phyloP scores from a whole-genome alignment of 1,284 basidiomycete species.

The Phlebopus sp. region DNA sequence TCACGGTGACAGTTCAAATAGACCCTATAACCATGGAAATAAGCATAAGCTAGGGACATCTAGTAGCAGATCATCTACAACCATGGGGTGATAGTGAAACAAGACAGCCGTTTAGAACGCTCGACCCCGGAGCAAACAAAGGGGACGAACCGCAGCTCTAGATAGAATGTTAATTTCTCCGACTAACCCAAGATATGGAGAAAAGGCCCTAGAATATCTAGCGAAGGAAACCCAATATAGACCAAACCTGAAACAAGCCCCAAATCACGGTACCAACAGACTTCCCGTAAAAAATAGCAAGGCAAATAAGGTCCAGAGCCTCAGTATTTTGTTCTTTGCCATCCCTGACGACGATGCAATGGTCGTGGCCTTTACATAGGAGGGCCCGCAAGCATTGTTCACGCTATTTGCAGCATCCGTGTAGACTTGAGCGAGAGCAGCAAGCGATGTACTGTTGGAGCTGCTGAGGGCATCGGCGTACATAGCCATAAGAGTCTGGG shows the following conservation, averaged over 20 bases:
- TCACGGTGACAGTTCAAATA: too few relatives aligned
- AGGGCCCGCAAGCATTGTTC: conserved; percentile 35
- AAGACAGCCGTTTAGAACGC: not conserved
- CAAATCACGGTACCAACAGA: conserved; percentile 12
- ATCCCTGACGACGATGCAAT: conserved; percentile 15
- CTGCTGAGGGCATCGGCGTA: conserved; percentile 36
- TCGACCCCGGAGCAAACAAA: not conserved
- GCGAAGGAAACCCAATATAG: conserved; percentile 1
- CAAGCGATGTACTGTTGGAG: conserved; percentile 14
- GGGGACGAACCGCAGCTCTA: too few relatives aligned
- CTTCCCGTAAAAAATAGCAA: conserved; percentile 13
- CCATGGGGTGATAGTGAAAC: not conserved
- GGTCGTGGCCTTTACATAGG: conserved; percentile 27
- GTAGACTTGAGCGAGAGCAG: conserved; percentile 41
- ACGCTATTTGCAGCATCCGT: conserved; percentile 32
- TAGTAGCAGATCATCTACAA: too few relatives aligned
- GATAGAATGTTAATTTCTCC: not conserved
- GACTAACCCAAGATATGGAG: not conserved
- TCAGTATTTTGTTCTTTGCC: conserved; percentile 12
- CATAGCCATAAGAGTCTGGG: conserved; percentile 48
- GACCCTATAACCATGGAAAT: not conserved
- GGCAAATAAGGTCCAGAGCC: conserved; percentile 10
- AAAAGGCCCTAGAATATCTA: not conserved
- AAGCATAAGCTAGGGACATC: not conserved
- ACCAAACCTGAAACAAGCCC: not conserved